Base-by-base conservation (phyloP, 768 basidiomycete genomes). In the Boletus edulis region DNA sequence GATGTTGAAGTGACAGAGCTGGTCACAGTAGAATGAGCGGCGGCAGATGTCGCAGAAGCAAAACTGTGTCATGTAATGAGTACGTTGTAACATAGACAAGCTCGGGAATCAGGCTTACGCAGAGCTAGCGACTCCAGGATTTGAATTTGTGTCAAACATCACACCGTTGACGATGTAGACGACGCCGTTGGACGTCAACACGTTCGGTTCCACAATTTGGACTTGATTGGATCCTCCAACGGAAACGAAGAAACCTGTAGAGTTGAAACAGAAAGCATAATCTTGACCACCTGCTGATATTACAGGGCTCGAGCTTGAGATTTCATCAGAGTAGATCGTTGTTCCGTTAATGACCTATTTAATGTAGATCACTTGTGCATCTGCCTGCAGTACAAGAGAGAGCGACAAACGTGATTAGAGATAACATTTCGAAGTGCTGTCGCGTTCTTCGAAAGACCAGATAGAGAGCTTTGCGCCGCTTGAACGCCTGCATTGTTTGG, bases 151-250 rank as follows among this genome's bases (percentile, higher is more conserved):
- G 65, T 82, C 77, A 15, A 81, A 40, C 32, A 88, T 73, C 11
- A 85, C 81, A 17, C 70, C 60, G 59, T 85, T 74, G 55, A 87
- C 77, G 40, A 85, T 66, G 65, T 91, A 87, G 10, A 87, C 67
- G 40, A 90, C 89, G 44, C 88, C 89, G 58, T 91, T 90, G 17
- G 75, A 64, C 24, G 81, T 67, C 59, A 90, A 71, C 6, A 87
- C 75, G 64, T 91, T 86, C 14, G 81, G 67, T 48, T 76, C 74
- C 40, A 85, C 62, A 61, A 91, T 80, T 58, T 69, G 74, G 7
- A 83, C 86, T 38, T 76, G 72, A 58, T 75, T 61, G 46, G 73
- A 73, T 44, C 75, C 78, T 9, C 70, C 67, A 17, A 67, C 72
- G 34, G 73, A 76, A 47, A 91, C 80, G 65, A 73, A 89, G 0